Evolutionary conservation across 306 rosid species (phyloP).

Genomic region (Psophocarpus tetragonolobus): DNA sequence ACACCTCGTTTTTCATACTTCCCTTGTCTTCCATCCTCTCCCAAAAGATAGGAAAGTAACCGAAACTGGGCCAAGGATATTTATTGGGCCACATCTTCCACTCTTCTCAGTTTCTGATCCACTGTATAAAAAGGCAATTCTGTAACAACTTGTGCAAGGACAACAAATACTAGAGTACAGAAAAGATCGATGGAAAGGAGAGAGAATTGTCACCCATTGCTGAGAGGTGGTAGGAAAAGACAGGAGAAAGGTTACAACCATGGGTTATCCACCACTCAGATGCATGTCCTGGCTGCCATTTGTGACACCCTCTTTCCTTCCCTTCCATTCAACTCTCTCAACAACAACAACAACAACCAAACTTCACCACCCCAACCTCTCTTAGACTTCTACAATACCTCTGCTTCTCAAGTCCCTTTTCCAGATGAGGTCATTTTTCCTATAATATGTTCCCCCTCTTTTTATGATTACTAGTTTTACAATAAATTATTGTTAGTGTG

Average conservation of each 20-base stretch:
- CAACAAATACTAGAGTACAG: neutral
- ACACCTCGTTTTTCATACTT: neutral
- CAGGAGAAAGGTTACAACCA: slow-evolving; percentile 52
- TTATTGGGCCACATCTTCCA: neutral
- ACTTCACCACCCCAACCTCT: slow-evolving; percentile 34
- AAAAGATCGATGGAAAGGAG: slow-evolving; percentile 45
- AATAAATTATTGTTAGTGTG: no score
- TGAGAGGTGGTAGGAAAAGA: slow-evolving; percentile 50
- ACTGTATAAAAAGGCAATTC: neutral
- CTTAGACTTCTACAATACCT: slow-evolving; percentile 47
- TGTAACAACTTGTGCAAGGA: neutral
- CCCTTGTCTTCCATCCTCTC: neutral
- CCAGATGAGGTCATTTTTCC: slow-evolving; percentile 73
- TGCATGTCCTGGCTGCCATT: slow-evolving; percentile 61
- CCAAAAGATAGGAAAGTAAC: neutral
- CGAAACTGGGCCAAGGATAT: neutral
- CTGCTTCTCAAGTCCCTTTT: slow-evolving; percentile 61
- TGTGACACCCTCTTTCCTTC: slow-evolving; percentile 82
- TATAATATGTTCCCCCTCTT: no score
- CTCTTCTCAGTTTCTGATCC: neutral
- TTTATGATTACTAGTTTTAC: no score
- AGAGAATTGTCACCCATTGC: slow-evolving; percentile 46
- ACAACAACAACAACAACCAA: slow-evolving; percentile 8
- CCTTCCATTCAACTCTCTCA: slow-evolving; percentile 25
- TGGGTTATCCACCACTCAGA: slow-evolving; percentile 65